phyloP scores from a whole-genome alignment of 306 rosid genomes.

The Trifolium repens region DNA sequence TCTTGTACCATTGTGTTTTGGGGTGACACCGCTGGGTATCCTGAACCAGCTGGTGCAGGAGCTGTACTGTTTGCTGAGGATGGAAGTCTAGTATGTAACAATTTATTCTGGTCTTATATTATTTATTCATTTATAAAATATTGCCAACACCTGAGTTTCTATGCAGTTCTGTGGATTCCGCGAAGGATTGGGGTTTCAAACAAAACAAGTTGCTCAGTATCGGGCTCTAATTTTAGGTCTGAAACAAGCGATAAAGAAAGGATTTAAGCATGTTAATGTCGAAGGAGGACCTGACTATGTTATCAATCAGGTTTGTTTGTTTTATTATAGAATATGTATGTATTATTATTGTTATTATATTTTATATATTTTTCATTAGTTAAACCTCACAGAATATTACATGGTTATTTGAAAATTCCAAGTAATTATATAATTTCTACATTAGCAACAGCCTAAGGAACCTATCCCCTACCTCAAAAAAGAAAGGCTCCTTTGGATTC shows the following conservation, averaged over 20 bases:
- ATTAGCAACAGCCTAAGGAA: too few relatives aligned
- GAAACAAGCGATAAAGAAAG: constrained; percentile 64
- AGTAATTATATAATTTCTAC: too few relatives aligned
- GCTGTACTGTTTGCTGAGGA: constrained; percentile 76
- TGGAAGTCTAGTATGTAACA: constrained; percentile 51
- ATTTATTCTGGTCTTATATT: background rate
- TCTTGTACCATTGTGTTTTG: too few relatives aligned
- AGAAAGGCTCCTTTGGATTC: too few relatives aligned
- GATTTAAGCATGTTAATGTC: constrained; percentile 61
- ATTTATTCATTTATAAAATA: constrained; percentile 5
- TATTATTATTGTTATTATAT: too few relatives aligned
- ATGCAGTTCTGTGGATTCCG: constrained; percentile 64
- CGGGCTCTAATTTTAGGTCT: constrained; percentile 79
- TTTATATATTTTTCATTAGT: too few relatives aligned
- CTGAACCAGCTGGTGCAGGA: constrained; percentile 94
- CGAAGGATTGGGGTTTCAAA: constrained; percentile 78
- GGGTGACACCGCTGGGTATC: constrained; percentile 33
- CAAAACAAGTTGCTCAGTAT: constrained; percentile 84
- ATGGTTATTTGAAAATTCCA: too few relatives aligned
- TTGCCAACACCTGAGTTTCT: constrained; percentile 17
- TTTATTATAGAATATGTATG: too few relatives aligned
- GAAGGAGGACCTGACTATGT: too few relatives aligned
- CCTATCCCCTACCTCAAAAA: too few relatives aligned
- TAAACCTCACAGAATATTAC: too few relatives aligned
- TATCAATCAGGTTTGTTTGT: too few relatives aligned